Conservation (phyloP, 108 stramenopile genomes). For the Skeletonema menzelii region DNA sequence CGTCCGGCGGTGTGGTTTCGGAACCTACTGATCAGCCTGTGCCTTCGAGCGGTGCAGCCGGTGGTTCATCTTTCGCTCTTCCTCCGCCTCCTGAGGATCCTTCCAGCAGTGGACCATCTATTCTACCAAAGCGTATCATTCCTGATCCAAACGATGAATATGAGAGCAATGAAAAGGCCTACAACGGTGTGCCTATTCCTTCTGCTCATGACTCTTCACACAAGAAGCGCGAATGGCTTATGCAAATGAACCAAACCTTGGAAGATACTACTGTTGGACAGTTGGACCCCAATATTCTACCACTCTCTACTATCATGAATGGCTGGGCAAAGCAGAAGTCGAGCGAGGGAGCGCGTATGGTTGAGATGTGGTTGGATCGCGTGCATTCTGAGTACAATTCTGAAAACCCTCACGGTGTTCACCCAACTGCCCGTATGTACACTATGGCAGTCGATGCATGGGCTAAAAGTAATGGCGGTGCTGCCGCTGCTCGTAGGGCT, state of each 20-base stretch:
- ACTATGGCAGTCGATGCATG: conserved; percentile 90
- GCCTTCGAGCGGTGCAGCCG: conserved; percentile 2
- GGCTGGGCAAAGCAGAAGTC: conserved; percentile 88
- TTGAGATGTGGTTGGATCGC: conserved; percentile 79
- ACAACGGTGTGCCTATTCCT: conserved; percentile 43
- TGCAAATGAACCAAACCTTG: conserved; percentile 79
- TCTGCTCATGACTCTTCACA: conserved; percentile 45
- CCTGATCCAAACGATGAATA: conserved; percentile 21
- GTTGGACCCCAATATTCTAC: conserved; percentile 68
- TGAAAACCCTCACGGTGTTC: conserved; percentile 58
- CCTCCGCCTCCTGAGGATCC: conserved; percentile 40
- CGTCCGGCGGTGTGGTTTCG: neutral
- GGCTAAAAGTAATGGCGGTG: conserved; percentile 83
- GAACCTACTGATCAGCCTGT: neutral
- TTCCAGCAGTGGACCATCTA: conserved; percentile 21
- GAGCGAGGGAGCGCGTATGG: conserved; percentile 78
- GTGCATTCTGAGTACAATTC: conserved; percentile 68
- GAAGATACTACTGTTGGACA: conserved; percentile 66
- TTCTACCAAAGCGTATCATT: conserved; percentile 44
- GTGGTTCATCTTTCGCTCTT: conserved; percentile 31
- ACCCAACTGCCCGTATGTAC: conserved; percentile 79
- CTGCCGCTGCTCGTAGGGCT: conserved; percentile 73
- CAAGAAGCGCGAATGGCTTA: conserved; percentile 82
- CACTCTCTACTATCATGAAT: conserved; percentile 80
- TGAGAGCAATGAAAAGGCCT: conserved; percentile 16